Percentiles rank a stretch among this genome's conserved stretches.
These are phyloP conservation scores for Candida pseudofarinosa DNA, from an alignment of 805 yeast genomes.

Conservation along the genomic window DNA sequence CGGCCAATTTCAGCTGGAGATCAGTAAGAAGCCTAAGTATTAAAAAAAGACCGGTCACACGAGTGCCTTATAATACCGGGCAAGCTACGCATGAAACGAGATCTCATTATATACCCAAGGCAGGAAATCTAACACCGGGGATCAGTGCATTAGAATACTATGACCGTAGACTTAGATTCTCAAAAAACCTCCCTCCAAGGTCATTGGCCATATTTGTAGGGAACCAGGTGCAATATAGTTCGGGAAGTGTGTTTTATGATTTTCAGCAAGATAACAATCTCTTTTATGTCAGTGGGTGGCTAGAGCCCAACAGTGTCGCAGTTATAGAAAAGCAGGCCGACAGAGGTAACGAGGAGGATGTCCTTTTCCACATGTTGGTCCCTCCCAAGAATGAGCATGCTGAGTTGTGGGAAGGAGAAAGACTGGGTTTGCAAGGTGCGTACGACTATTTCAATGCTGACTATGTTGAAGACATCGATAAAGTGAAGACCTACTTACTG, in stretches of 20 bases:
- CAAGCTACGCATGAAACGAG: conserved; percentile 87
- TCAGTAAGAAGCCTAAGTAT: neutral
- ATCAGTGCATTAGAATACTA: conserved; percentile 81
- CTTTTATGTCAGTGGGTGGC: conserved; percentile 86
- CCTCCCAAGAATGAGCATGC: conserved; percentile 73
- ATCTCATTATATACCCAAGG: conserved; percentile 60
- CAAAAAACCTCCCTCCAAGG: conserved; percentile 52
- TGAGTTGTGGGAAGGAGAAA: conserved; percentile 94
- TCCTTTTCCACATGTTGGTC: conserved; percentile 72
- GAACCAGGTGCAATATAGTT: conserved; percentile 65
- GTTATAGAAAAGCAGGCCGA: conserved; percentile 59
- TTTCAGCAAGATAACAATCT: conserved; percentile 92
- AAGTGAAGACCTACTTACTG: conserved; percentile 40
- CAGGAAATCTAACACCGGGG: conserved; percentile 86
- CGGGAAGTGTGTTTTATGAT: conserved; percentile 87
- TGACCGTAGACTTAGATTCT: conserved; percentile 60
- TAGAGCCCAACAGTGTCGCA: conserved; percentile 78
- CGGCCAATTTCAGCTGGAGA: neutral
- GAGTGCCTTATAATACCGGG: conserved; percentile 51
- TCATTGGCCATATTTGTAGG: conserved; percentile 77
- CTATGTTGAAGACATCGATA: conserved; percentile 50
- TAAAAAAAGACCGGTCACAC: conserved; percentile 21
- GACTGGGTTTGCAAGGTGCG: conserved; percentile 84
- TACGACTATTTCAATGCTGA: conserved; percentile 86
- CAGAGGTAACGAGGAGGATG: conserved; percentile 43